Base-by-base conservation (phyloP, 2,329 filamentous ascomycete species). In the Westerdykella ornata region DNA sequence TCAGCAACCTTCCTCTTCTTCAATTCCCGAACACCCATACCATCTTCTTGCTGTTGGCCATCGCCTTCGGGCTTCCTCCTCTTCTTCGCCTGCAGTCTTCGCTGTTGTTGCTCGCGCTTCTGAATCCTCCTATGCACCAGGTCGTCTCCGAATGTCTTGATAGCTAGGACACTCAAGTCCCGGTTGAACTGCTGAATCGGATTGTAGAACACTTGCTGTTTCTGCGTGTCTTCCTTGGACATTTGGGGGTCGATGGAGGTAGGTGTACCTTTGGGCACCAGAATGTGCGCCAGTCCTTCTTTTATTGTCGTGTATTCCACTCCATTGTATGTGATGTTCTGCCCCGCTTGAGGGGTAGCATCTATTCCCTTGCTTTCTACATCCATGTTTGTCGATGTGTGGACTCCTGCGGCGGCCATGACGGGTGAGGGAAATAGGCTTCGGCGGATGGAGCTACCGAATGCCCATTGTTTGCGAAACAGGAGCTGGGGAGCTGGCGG, bases 161-260 rank as follows among this genome's bases (percentile, higher is more conserved):
- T 95, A 1, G 88, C 88, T 12, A 98, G 76, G 18, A 96, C 87
- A 46, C 88, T 96, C 51, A 98, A 69, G 62, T 98, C 92, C 35
- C 94, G 84, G 67, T 98, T 98, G 74, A 97, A 98, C 63, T 98
- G 92, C 63, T 98, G 92, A 41, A 98, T 96, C 0, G 92, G 90
- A 56, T 98, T 98, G 75, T 98, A 98, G 62, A 98, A 98, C 42
- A 98, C 94, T 26, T 74, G 72, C 56, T 90, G 84, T 73, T 53
- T 81, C 76, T 44, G 76, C 71, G 56, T 57, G 5, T 79, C 76
- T 39, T 66, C 64, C 46, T 72, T 72, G 35, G 70, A 69, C 17
- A 68, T 62, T 46, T 72, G 68, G 1, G 69, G 65, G 66, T 76
- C 60, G 50, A 69, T 62, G 51, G 72, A 57, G 17, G 68, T 72